A percentile compares a stretch with the other conserved stretches of the same genome.
Evolutionary conservation across 176 grass and related monocot species (phyloP).

Genomic region (Oryza rufipogon): DNA sequence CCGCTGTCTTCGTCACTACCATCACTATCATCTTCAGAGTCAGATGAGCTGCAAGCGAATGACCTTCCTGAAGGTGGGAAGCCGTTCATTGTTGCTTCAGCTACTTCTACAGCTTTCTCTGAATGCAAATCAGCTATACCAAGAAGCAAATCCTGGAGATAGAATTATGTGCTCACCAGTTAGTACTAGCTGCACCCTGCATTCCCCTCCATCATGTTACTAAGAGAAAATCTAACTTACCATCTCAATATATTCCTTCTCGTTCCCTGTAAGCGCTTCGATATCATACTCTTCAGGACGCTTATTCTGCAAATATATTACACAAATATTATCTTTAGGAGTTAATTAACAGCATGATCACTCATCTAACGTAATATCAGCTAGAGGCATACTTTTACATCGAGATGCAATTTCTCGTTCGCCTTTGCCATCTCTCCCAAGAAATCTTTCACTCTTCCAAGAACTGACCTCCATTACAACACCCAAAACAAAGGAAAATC

Average conservation of each 20-base stretch:
- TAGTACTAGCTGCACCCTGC: background rate
- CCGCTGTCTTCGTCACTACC: conserved; percentile 27
- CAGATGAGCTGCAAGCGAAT: conserved; percentile 50
- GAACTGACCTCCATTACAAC: conserved; percentile 50
- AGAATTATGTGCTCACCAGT: background rate
- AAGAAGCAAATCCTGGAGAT: conserved; percentile 81
- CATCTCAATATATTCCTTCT: conserved; percentile 91
- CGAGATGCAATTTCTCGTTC: conserved; percentile 73
- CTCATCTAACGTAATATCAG: background rate
- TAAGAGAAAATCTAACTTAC: conserved; percentile 38
- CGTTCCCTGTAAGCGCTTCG: conserved; percentile 75
- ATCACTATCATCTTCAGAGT: conserved; percentile 54
- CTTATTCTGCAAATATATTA: conserved; percentile 60
- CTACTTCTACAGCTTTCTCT: conserved; percentile 71
- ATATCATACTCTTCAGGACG: conserved; percentile 72
- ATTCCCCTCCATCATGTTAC: too few species aligned
- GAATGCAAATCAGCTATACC: conserved; percentile 82
- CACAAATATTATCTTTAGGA: background rate
- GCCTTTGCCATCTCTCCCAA: conserved; percentile 81
- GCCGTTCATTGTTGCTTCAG: conserved; percentile 65
- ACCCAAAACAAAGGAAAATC: conserved; percentile 32
- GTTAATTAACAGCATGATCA: background rate
- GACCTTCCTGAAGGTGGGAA: conserved; percentile 41
- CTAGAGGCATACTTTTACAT: conserved; percentile 51
- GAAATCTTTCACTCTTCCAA: conserved; percentile 80